Percentiles rank a stretch among this genome's conserved stretches.
phyloP scores from a whole-genome alignment of 106 monocot species.

The Ottelia alismoides region DNA sequence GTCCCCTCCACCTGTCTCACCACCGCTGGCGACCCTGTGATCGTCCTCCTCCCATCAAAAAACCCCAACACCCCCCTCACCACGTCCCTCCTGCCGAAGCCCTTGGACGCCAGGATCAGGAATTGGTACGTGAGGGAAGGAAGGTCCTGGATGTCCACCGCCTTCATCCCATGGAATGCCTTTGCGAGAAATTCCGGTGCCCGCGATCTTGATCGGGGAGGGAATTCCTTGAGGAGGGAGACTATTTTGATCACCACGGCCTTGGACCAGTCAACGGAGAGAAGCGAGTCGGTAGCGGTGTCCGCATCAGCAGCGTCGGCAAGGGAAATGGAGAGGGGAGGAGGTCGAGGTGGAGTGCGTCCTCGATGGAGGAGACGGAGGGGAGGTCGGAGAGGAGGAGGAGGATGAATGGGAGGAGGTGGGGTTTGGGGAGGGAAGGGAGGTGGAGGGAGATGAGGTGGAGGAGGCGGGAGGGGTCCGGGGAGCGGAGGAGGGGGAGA shows the following conservation, averaged over 20 bases:
- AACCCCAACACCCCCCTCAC: constrained; percentile 53
- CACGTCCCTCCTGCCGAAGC: constrained; percentile 26
- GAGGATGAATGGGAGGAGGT: constrained; percentile 24
- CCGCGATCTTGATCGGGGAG: constrained; percentile 8
- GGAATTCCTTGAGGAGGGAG: constrained; percentile 44
- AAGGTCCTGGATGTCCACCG: constrained; percentile 69
- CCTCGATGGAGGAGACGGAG: constrained; percentile 16
- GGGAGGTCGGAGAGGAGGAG: constrained; percentile 18
- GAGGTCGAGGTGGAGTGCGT: constrained; percentile 39
- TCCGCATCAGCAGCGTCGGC: constrained; percentile 6
- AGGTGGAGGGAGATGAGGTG: constrained; percentile 45
- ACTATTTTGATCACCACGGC: constrained; percentile 42
- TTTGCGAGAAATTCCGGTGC: constrained; percentile 41
- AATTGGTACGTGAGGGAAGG: constrained; percentile 81
- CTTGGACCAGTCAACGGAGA: constrained; percentile 46
- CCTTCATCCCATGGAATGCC: constrained; percentile 38
- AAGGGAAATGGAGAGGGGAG: constrained; percentile 48
- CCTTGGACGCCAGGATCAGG: constrained; percentile 67
- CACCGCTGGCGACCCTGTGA: constrained; percentile 39
- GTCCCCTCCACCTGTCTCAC: constrained; percentile 80
- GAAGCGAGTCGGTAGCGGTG: constrained; percentile 21
- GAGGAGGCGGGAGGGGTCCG: constrained; percentile 16
- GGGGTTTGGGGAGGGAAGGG: constrained; percentile 21
- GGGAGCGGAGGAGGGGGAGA: constrained; percentile 10
- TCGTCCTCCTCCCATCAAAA: constrained; percentile 21